Evolutionary conservation across 2,329 filamentous ascomycete genomes (phyloP).

Genomic region (Diaporthe citriasiana): DNA sequence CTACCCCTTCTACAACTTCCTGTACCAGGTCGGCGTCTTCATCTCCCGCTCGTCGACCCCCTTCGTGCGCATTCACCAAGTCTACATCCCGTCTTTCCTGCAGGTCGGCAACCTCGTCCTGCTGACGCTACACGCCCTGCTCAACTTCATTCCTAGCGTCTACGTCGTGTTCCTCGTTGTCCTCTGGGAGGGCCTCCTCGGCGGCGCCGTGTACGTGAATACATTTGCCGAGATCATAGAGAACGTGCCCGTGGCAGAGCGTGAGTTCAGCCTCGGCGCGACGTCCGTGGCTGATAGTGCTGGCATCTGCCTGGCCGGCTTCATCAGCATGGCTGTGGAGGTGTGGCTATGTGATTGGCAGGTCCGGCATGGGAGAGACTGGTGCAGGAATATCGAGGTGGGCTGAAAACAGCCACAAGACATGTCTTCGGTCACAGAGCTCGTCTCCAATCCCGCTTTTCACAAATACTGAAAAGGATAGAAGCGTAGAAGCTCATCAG

Average conservation of each 20-base stretch:
- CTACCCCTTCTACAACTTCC: conserved; percentile 93
- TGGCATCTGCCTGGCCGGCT: conserved; percentile 89
- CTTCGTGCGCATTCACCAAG: conserved; percentile 82
- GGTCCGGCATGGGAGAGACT: conserved; percentile 82
- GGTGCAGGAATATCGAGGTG: conserved; percentile 72
- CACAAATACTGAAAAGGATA: background rate
- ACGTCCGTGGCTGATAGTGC: conserved; percentile 93
- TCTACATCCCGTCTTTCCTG: conserved; percentile 86
- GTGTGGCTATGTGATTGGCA: conserved; percentile 87
- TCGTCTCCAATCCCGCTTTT: background rate
- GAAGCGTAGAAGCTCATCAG: background rate
- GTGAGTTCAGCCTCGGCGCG: conserved; percentile 92
- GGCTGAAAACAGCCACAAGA: conserved; percentile 46
- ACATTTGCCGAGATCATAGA: conserved; percentile 96
- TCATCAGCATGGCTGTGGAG: conserved; percentile 87
- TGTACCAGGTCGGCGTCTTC: conserved; percentile 97
- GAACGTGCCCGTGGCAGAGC: conserved; percentile 79
- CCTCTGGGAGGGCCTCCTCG: conserved; percentile 95
- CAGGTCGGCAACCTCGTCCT: conserved; percentile 84
- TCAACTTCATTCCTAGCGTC: conserved; percentile 85
- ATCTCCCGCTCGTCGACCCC: conserved; percentile 92
- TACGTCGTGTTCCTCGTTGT: conserved; percentile 88
- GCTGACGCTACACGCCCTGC: conserved; percentile 82
- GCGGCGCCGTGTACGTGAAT: conserved; percentile 94
- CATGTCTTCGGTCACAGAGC: too few species aligned